phyloP scores from a whole-genome alignment of 1,139 yeast genomes.

The Arxiozyma slooffiae region DNA sequence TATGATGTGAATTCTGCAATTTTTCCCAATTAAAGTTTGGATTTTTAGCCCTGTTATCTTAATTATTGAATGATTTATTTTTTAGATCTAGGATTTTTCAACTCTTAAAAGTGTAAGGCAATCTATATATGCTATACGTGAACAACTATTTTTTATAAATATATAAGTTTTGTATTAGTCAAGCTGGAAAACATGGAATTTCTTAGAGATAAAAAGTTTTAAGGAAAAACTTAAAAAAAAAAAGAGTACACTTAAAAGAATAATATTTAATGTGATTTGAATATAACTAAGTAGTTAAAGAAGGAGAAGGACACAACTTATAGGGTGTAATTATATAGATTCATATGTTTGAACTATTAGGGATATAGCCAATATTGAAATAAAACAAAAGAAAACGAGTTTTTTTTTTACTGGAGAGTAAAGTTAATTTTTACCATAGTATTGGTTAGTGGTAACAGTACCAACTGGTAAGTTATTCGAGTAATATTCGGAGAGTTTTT shows the following conservation, averaged over 20 bases:
- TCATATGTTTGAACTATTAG: background rate
- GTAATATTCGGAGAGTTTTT: background rate
- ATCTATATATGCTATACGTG: no score
- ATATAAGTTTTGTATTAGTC: background rate
- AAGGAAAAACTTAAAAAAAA: background rate
- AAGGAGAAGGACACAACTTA: background rate
- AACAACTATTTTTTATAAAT: no score
- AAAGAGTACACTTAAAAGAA: background rate
- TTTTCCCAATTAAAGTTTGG: slow-evolving; percentile 55
- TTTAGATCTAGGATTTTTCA: no score
- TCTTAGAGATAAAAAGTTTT: background rate
- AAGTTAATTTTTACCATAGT: background rate
- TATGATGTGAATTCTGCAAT: slow-evolving; percentile 51
- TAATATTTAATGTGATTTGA: background rate
- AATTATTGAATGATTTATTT: no score
- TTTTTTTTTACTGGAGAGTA: background rate
- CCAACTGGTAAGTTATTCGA: background rate
- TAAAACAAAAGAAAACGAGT: no score
- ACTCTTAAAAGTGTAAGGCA: no score
- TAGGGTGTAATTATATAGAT: background rate
- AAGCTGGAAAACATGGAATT: background rate
- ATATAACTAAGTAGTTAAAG: background rate
- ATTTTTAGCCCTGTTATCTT: slow-evolving; percentile 19
- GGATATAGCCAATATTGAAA: background rate
- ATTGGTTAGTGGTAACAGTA: background rate